Evolutionary conservation across 2,329 filamentous ascomycete species (phyloP), one percentile per base, ranked within the genome.

Genomic region (Purpureocillium takamizusanense): DNA sequence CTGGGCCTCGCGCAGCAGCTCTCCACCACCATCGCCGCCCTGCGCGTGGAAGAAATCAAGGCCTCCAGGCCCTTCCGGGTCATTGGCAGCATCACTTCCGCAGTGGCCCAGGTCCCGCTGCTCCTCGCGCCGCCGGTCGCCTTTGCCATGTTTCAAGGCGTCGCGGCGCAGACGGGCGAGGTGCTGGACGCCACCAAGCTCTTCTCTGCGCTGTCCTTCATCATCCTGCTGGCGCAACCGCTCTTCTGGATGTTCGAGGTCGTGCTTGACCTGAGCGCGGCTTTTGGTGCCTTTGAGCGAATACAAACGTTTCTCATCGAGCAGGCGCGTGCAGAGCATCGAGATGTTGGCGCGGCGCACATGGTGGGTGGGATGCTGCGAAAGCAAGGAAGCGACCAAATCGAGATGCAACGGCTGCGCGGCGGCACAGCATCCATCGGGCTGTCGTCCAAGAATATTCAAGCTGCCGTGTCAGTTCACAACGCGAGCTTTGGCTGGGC

Each of bases 231-330:
- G 6, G 21, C 21, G 21, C 21, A 25, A 10, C 21, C 21, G 6
- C 21, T 69, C 13, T 61, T 60, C 30, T 55, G 48, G 30, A 46
- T 69, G 36, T 60, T 69, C 23, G 55, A 61, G 40, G 48, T 50
- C 1, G 51, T 67, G 13, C 59, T 66, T 2, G 45, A 53, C 12
- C 35, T 68, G 16, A 58, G 57, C 18, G 54, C 63, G 8, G 60
- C 56, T 1, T 33, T 63, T 13, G 62, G 61, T 0, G 66, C 63
- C 11, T 52, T 69, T 35, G 51, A 52, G n/a, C 53, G 66, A 2
- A 65, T 69, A 6, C 54, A 68, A 30, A 44, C 43, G 7, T 69
- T 58, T 23, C 48, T 66, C 4, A 33, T 51, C 7, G 44, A 48
- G 13, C 46, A 51, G 7, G 41, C 51, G 7, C 55, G 49, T 1